Evolutionary conservation across 2,329 filamentous ascomycete species (phyloP).

Genomic region (Penicillium sp.): DNA sequence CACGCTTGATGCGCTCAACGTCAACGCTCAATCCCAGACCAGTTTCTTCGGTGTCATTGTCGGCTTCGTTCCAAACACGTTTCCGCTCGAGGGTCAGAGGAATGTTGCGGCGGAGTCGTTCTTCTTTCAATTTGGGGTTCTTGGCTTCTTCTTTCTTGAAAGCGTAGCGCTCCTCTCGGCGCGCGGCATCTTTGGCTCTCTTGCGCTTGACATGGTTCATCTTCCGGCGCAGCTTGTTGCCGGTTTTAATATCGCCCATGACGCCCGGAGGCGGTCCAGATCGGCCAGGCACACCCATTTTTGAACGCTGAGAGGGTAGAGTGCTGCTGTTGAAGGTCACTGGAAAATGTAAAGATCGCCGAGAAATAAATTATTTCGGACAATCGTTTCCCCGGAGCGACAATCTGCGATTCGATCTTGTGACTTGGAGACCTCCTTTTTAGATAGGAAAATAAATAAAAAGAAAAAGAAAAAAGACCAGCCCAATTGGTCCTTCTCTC

Average conservation of each 20-base stretch:
- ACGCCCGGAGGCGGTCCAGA: slow-evolving; percentile 39
- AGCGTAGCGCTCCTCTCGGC: slow-evolving; percentile 66
- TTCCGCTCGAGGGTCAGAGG: slow-evolving; percentile 77
- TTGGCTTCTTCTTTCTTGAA: slow-evolving; percentile 77
- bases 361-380: slow-evolving; percentile 28
- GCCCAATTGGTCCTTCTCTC: slow-evolving; percentile 8
- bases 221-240: slow-evolving; percentile 73
- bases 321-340: slow-evolving; percentile 2
- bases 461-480: slow-evolving; percentile 5
- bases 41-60: slow-evolving; percentile 41
- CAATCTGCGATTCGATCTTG: slow-evolving; percentile 11
- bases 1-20: slow-evolving; percentile 42
- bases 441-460: slow-evolving; percentile 6
- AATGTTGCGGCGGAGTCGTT: slow-evolving; percentile 67
- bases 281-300: slow-evolving; percentile 44
- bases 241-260: slow-evolving; percentile 47
- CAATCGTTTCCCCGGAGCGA: slow-evolving; percentile 18
- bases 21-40: slow-evolving; percentile 42
- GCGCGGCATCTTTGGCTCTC: slow-evolving; percentile 62
- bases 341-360: slow-evolving; percentile 9
- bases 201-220: slow-evolving; percentile 73
- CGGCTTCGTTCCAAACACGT: slow-evolving; percentile 76
- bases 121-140: slow-evolving; percentile 64
- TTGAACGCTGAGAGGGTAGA: slow-evolving; percentile 5
- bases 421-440: slow-evolving; percentile 9